Percentiles rank a stretch among this genome's conserved stretches.
phyloP scores from a whole-genome alignment of 2,329 filamentous ascomycete species.

The Aureobasidium sp. region DNA sequence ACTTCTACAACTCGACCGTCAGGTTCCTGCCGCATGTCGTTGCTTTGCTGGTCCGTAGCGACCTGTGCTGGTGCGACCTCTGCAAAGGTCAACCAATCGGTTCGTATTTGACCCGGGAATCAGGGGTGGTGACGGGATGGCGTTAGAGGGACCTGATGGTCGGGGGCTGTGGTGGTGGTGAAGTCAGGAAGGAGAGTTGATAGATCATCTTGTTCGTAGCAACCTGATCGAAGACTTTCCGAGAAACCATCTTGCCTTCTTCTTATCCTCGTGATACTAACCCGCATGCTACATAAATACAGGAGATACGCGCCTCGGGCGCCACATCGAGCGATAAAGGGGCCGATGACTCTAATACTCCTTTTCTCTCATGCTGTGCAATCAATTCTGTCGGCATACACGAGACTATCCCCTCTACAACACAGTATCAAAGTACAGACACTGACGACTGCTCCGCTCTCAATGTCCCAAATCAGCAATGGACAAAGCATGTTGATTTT shows the following conservation, averaged over 20 bases:
- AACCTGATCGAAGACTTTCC: not conserved
- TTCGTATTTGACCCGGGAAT: too few relatives aligned
- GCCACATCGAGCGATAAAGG: not conserved
- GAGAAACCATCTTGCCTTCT: too few relatives aligned
- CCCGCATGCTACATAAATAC: too few relatives aligned
- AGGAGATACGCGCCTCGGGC: not conserved
- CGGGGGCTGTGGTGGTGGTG: not conserved
- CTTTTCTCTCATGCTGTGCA: not conserved
- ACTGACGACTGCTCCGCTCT: not conserved
- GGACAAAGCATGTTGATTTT: not conserved
- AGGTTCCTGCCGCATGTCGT: slow-evolving; percentile 2
- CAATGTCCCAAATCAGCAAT: not conserved
- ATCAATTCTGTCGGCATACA: not conserved
- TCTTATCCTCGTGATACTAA: not conserved
- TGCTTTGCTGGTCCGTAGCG: not conserved
- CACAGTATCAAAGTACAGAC: too few relatives aligned
- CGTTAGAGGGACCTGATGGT: not conserved
- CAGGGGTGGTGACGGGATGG: not conserved
- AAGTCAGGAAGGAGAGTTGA: not conserved
- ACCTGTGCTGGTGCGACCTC: not conserved
- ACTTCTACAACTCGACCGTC: not conserved
- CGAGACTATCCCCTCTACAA: too few relatives aligned
- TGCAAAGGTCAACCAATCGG: not conserved
- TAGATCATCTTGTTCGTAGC: slow-evolving; percentile 6
- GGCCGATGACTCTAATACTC: too few relatives aligned